These are phyloP conservation scores for Chaetomiaceae sp. DNA, from an alignment of 2,329 filamentous ascomycete species.

Conservation along the genomic window DNA sequence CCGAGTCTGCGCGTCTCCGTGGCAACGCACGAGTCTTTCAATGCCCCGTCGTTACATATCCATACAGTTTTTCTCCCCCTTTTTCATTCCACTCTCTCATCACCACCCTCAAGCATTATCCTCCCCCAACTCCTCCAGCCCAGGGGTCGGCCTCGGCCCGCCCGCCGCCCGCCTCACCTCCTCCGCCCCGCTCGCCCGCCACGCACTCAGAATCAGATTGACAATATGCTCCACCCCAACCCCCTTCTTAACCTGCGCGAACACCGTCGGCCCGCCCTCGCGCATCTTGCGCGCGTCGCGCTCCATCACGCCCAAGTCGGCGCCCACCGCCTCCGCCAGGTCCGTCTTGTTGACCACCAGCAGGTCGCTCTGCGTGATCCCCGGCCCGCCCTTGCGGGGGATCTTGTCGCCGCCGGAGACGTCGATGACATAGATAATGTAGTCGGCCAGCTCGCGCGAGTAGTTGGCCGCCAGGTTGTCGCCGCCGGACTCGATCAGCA, in stretches of 20 bases:
- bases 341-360: constrained; percentile 97
- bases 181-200: constrained; percentile 83
- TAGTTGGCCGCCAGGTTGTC: constrained; percentile 98
- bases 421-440: constrained; percentile 98
- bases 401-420: constrained; percentile 96
- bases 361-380: constrained; percentile 93
- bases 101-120: not conserved
- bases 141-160: constrained; percentile 52
- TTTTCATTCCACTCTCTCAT: not conserved
- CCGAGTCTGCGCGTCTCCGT: too few species aligned
- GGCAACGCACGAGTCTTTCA: too few species aligned
- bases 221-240: constrained; percentile 82
- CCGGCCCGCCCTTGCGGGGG: constrained; percentile 88
- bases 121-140: constrained; percentile 42
- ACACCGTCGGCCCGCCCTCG: constrained; percentile 90
- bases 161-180: constrained; percentile 47
- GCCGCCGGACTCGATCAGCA: constrained; percentile 91
- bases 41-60: not conserved
- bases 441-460: constrained; percentile 88
- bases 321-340: constrained; percentile 81
- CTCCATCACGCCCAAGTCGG: constrained; percentile 91
- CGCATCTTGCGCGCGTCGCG: constrained; percentile 89
- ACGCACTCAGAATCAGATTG: constrained; percentile 81
- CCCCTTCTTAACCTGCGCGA: constrained; percentile 93
- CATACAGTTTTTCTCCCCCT: not conserved